Evolutionary conservation across 176 grass and related monocot species (phyloP), one percentile per base, ranked within the genome.

Genomic region (Avena insularis): DNA sequence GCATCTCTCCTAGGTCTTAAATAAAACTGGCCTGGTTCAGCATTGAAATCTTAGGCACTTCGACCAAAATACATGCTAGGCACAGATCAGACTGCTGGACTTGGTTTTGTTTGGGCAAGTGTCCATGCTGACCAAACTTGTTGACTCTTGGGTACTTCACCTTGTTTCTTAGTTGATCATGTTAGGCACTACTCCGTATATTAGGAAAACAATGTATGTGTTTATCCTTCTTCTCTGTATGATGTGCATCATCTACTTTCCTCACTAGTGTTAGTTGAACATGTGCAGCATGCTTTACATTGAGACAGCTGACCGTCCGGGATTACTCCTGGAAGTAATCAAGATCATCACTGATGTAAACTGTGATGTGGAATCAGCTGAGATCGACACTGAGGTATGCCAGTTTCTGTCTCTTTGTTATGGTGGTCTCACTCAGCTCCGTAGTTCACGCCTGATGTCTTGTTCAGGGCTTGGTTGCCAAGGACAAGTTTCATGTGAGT

Each of bases 401-500:
- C 16, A 79, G 14, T 76, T 90, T 9, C 19, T 15, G 31, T 61
- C 36, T 48, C 17, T 82, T 80, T 57, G 29, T 21, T 55, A 46
- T 36, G 61, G 23, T 67, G 48, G 25, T 31, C 20, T 21, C 20
- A 19, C 53, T 65, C 64, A 64, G 23, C n/a, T 56, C n/a, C 48
- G 16, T 33, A 82, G 1, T 61, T 86, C 40, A 77, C 65, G 43
- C 40, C 43, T 77, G 83, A 65, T 61, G 33, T 72, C 55, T 84
- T 82, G 62, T 84, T 21, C 90, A 99, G 97, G 97, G 97, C 58
- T 74, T 96, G 68, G 83, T 99, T 85, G 97, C 94, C 16, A 99
- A 96, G 90, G 97, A 96, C 86, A 99, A 91, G 68, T 99, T 99
- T 70, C 94, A 99, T 89, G 97, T 99, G 54, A 99, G 97, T 85